Evolutionary conservation across 495 filamentous ascomycete genomes (phyloP), one percentile per base, ranked within the genome.

Genomic region (Thermothielavioides terrestris): DNA sequence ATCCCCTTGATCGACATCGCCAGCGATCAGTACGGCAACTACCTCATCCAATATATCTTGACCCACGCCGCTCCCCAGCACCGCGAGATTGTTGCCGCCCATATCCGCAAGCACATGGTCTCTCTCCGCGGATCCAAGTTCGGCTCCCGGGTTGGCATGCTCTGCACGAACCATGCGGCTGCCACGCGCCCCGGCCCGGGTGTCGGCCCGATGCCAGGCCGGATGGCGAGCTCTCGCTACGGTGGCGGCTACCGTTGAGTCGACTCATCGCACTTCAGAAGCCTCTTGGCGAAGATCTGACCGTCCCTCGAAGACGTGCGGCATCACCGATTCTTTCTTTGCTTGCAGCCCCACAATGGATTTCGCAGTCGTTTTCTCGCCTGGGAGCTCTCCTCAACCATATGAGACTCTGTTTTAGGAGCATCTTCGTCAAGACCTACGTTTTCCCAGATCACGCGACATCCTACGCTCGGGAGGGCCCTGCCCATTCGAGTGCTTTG

Each of bases 91-190:
- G 92, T 97, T 48, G 88, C 90, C 23, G 81, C 78, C 30, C 94
- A 98, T 63, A 90, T 98, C 58, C 84, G 89, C 55, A 98, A 98
- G 72, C 92, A 98, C 69, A 98, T 98, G 92, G 92, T 98, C 22
- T 97, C 94, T 51, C 82, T 98, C 30, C 89, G 92, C 49, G 92
- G 92, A 36, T 97, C 92, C 55, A 98, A 98, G 64, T 98, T 96
- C 66, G 92, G 92, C 49, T 96, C 92, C 49, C 88, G 92, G 43
- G 92, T 97, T 37, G 92, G 91, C 41, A 96, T 97, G 89, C 86
- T 97, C 49, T 97, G 94, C 70, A 95, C 88, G 72, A 97, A 96
- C 62, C 91, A 89, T 27, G 85, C 85, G 23, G 78, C 85, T 54
- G 76, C 84, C 30, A 94, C 86, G 54, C 86, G 89, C 38, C 88